Evolutionary conservation across 1,139 yeast genomes (phyloP).

Genomic region (Geotrichum histeridarum): DNA sequence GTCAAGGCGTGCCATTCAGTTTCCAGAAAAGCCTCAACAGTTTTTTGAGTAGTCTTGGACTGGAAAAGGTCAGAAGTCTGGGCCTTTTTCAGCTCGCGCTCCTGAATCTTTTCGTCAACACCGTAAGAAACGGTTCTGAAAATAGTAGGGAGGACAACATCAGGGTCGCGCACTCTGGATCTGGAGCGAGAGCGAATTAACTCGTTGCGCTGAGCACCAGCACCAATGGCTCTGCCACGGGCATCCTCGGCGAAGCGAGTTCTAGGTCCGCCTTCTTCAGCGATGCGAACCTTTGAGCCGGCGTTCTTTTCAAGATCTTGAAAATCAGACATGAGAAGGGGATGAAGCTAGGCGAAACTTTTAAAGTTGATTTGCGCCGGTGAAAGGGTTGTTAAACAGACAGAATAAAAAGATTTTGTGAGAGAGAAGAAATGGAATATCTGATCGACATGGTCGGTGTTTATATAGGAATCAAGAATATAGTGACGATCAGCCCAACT

Average conservation of each 20-base stretch:
- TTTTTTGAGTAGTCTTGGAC: neutral
- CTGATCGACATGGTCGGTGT: too few relatives aligned
- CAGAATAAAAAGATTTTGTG: too few relatives aligned
- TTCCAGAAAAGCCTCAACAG: neutral
- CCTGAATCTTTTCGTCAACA: neutral
- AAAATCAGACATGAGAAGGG: neutral
- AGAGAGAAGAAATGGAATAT: too few relatives aligned
- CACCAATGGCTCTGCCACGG: neutral
- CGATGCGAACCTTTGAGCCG: neutral
- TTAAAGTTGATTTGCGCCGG: too few relatives aligned
- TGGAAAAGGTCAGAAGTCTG: neutral
- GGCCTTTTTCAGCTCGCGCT: neutral
- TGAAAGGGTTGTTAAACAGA: too few relatives aligned
- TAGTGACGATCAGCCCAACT: too few relatives aligned
- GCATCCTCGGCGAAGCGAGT: neutral
- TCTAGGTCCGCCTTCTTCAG: too few relatives aligned
- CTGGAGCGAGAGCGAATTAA: neutral
- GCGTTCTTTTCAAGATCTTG: neutral
- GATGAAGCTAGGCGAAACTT: neutral
- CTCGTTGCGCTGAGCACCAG: neutral
- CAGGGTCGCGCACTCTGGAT: neutral
- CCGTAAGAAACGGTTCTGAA: neutral
- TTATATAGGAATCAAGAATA: too few relatives aligned
- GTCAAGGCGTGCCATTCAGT: conserved; percentile 3
- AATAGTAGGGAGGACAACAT: neutral